These are phyloP conservation scores for Solanum infundibuliforme DNA, from an alignment of 257 asterid species.

Conservation along the genomic window DNA sequence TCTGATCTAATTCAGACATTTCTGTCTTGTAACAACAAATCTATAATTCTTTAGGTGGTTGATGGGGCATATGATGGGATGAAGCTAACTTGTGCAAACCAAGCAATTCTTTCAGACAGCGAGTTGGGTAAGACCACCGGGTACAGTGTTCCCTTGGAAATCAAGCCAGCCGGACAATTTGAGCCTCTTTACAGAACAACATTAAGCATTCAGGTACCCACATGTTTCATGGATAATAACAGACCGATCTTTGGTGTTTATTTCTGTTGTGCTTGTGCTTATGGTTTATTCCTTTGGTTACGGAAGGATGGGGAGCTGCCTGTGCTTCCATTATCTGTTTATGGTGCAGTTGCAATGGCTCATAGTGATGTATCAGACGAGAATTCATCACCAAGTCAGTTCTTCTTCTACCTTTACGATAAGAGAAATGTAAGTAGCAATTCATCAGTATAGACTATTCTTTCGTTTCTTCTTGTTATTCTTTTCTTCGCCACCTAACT, in stretches of 20 bases:
- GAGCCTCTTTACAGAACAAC: conserved; percentile 92
- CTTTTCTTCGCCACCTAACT: background rate
- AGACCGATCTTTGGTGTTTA: background rate
- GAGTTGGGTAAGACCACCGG: conserved; percentile 47
- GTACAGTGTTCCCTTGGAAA: conserved; percentile 71
- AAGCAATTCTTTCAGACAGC: conserved; percentile 70
- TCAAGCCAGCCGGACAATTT: conserved; percentile 89
- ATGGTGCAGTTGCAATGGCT: conserved; percentile 93
- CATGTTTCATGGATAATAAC: background rate
- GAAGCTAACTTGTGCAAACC: conserved; percentile 69
- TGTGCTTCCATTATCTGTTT: conserved; percentile 89
- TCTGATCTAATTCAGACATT: background rate
- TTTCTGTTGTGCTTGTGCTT: background rate
- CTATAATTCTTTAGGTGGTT: conserved; percentile 39
- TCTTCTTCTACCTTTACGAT: conserved; percentile 90
- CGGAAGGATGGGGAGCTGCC: conserved; percentile 91
- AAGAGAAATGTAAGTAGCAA: conserved; percentile 70
- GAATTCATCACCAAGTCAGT: conserved; percentile 89
- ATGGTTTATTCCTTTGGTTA: conserved; percentile 2
- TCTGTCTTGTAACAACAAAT: background rate
- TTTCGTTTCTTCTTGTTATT: background rate
- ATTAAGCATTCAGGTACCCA: conserved; percentile 64
- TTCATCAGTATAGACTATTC: background rate
- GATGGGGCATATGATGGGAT: conserved; percentile 82
- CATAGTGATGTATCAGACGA: conserved; percentile 76